phyloP scores from a whole-genome alignment of 805 yeast species.

The Pichia paraexigua region DNA sequence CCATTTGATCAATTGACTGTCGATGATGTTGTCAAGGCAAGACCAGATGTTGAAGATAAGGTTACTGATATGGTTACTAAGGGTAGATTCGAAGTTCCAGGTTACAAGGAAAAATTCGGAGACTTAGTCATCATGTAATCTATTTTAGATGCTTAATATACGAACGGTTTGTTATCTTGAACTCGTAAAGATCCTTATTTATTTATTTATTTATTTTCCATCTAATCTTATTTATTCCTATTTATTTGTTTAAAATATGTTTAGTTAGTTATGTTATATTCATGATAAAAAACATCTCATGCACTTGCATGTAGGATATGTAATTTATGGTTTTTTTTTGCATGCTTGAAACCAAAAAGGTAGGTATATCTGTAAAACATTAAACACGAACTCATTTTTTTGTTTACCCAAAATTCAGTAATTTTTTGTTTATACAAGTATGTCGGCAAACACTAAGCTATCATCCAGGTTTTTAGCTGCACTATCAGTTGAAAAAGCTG shows the following conservation, averaged over 20 bases:
- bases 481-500: slow-evolving; percentile 40
- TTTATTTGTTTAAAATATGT: background rate
- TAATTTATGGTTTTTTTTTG: background rate
- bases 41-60: slow-evolving; percentile 97
- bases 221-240: slow-evolving; percentile 1
- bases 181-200: slow-evolving; percentile 1
- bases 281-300: background rate
- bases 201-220: slow-evolving; percentile 10
- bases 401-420: background rate
- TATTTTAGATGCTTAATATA: slow-evolving; percentile 1
- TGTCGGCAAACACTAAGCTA: slow-evolving; percentile 17
- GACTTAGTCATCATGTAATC: slow-evolving; percentile 83
- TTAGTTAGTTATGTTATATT: background rate
- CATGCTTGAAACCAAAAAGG: background rate
- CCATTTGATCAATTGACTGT: slow-evolving; percentile 96
- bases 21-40: slow-evolving; percentile 88
- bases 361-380: too few species aligned
- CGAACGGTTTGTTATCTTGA: slow-evolving; percentile 6
- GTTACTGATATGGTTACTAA: slow-evolving; percentile 89
- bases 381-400: background rate
- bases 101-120: slow-evolving; percentile 98
- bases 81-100: slow-evolving; percentile 98
- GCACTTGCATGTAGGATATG: background rate
- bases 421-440: background rate
- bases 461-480: slow-evolving; percentile 33